Evolutionary conservation across 306 rosid genomes (phyloP).

Genomic region (Sindora glabra): DNA sequence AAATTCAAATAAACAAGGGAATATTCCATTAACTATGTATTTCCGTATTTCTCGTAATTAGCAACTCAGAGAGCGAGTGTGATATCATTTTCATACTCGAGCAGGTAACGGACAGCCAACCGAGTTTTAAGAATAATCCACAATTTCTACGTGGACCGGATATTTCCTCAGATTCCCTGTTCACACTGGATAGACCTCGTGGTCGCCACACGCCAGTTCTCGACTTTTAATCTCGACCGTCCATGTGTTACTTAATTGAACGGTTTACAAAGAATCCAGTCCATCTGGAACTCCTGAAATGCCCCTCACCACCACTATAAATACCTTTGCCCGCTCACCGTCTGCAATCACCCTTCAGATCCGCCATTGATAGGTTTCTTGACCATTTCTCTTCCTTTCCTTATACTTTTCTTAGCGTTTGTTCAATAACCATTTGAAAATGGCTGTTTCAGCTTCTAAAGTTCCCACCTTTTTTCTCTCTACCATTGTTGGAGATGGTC

Average conservation of each 20-base stretch:
- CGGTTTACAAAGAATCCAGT: neutral
- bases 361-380: constrained; percentile 3
- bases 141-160: constrained; percentile 22
- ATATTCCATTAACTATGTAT: too few species aligned
- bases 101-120: constrained; percentile 2
- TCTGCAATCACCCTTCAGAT: neutral
- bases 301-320: constrained; percentile 1
- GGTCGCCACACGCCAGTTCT: constrained; percentile 54
- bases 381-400: neutral
- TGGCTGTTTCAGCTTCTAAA: constrained; percentile 29
- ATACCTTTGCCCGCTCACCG: neutral
- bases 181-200: constrained; percentile 32
- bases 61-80: constrained; percentile 4
- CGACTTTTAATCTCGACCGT: neutral
- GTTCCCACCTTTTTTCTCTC: constrained; percentile 22
- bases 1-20: too few species aligned
- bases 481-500: constrained; percentile 3
- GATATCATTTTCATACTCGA: neutral
- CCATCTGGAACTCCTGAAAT: neutral
- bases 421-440: neutral
- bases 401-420: neutral
- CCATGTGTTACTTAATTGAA: constrained; percentile 20
- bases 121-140: neutral
- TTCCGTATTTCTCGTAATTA: neutral
- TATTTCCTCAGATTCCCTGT: constrained; percentile 4